phyloP scores from a whole-genome alignment of 2,329 filamentous ascomycete genomes.

The Scedosporium dehoogii region DNA sequence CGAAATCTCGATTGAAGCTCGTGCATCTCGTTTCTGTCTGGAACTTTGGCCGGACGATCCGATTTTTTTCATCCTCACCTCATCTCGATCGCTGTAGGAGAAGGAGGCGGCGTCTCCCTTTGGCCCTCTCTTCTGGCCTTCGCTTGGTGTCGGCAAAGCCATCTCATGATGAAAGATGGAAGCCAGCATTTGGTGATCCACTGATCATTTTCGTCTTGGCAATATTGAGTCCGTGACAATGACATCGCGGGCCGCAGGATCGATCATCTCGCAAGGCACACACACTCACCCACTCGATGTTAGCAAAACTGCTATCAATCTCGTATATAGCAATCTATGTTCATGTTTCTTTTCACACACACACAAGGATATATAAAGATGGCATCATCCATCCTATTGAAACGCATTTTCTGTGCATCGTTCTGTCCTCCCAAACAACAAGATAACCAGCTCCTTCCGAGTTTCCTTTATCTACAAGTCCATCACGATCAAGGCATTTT shows the following conservation, averaged over 20 bases:
- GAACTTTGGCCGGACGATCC: background rate
- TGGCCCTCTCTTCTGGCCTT: background rate
- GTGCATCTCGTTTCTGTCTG: background rate
- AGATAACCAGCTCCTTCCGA: background rate
- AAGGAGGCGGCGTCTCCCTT: background rate
- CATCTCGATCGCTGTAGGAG: background rate
- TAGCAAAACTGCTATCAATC: too few species aligned
- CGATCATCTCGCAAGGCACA: too few species aligned
- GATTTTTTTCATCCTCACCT: background rate
- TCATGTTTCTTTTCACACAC: too few species aligned
- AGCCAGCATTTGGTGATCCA: too few species aligned
- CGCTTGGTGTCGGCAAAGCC: background rate
- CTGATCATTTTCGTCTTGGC: background rate
- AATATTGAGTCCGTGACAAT: background rate
- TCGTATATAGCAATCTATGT: too few species aligned
- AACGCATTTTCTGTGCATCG: background rate
- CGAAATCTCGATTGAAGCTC: background rate
- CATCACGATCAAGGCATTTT: background rate
- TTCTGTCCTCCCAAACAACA: background rate
- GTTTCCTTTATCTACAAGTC: background rate
- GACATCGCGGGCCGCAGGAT: background rate
- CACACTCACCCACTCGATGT: too few species aligned
- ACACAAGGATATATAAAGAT: background rate
- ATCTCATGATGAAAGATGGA: background rate
- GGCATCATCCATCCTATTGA: background rate